These are phyloP conservation scores for Capronia epimyces DNA, from an alignment of 2,329 filamentous ascomycete genomes.

Conservation along the genomic window DNA sequence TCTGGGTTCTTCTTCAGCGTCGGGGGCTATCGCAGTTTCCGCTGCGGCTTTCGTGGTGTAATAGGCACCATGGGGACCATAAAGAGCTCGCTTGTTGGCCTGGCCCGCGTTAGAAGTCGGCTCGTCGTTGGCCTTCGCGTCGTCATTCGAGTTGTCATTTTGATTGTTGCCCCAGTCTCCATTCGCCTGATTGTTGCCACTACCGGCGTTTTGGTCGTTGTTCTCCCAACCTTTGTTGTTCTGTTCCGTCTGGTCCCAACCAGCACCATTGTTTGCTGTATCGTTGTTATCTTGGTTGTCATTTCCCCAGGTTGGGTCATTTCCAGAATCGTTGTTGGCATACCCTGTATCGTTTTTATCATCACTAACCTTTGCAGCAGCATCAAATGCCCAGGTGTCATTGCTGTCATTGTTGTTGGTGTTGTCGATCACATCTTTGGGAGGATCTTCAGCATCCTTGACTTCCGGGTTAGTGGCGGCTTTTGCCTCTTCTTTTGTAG, in stretches of 20 bases:
- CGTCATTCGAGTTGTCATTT: constrained; percentile 1
- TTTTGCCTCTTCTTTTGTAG: not conserved
- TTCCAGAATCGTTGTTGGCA: not conserved
- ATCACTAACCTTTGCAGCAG: not conserved
- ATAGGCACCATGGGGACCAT: constrained; percentile 28
- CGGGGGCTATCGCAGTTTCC: constrained; percentile 4
- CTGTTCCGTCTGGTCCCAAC: constrained; percentile 4
- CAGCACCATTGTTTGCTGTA: constrained; percentile 1
- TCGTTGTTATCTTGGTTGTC: constrained; percentile 1
- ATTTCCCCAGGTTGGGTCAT: not conserved
- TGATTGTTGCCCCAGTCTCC: constrained; percentile 8
- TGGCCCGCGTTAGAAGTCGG: not conserved
- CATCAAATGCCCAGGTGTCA: not conserved
- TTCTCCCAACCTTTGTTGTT: constrained; percentile 11
- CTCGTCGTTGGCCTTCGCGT: constrained; percentile 5
- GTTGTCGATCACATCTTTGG: not conserved
- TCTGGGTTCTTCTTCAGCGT: constrained; percentile 27
- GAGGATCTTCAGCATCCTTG: not conserved
- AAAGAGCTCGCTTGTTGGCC: constrained; percentile 11
- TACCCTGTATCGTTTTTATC: not conserved
- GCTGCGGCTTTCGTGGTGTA: constrained; percentile 16
- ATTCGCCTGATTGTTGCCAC: constrained; percentile 6
- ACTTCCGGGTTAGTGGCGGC: not conserved
- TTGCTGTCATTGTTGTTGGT: not conserved
- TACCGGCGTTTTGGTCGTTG: not conserved